Percentiles rank a stretch among this genome's conserved stretches.
Conservation (phyloP, 108 stramenopile species). For the Nitzschia palea region DNA sequence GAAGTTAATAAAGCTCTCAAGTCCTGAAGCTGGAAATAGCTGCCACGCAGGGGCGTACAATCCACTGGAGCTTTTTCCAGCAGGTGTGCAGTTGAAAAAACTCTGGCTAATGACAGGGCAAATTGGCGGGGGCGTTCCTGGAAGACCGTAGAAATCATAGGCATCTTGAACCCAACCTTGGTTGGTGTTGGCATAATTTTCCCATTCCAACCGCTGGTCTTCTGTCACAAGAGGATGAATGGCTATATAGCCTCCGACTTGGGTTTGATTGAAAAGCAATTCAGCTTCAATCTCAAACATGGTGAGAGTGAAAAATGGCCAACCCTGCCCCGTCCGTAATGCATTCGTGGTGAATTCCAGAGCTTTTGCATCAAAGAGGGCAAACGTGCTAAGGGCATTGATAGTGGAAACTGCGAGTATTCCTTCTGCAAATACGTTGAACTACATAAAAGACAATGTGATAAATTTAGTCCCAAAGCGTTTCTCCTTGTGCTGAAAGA, state of each 20-base stretch:
- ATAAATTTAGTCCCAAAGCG: no score
- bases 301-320: neutral
- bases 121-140: neutral
- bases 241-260: neutral
- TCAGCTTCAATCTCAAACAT: neutral
- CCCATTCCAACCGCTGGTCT: conserved; percentile 9
- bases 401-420: neutral
- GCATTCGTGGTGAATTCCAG: neutral
- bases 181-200: neutral
- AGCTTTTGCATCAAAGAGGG: neutral
- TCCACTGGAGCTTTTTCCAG: neutral
- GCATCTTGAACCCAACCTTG: conserved; percentile 4
- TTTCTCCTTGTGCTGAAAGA: no score
- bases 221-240: conserved; percentile 6
- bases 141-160: no score
- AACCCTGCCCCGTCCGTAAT: neutral
- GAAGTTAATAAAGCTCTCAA: neutral
- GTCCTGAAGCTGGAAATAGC: neutral
- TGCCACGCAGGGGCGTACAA: conserved; percentile 7
- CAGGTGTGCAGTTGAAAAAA: neutral
- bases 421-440: neutral
- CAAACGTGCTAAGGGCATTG: neutral
- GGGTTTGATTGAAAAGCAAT: neutral
- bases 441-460: neutral
- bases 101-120: neutral